Evolutionary conservation across 108 stramenopile genomes (phyloP), one percentile per base, ranked within the genome.

Genomic region (Fragilariopsis cylindrus): DNA sequence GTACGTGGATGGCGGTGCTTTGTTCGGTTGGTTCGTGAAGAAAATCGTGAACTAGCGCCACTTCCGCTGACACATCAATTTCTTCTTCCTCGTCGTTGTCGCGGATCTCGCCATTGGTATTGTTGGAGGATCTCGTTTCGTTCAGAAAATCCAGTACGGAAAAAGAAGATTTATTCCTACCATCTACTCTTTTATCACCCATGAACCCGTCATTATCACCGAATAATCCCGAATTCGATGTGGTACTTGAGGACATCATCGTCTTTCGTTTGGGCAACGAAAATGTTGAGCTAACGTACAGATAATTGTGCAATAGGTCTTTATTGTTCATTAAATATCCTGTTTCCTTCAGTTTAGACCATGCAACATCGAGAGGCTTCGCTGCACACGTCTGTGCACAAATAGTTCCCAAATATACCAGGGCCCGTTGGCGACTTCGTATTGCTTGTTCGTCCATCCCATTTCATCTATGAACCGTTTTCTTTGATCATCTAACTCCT

Each of bases 11-110:
- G 9, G 78, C 79, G 13, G 92, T 73, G 60, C 82, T 92, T 71
- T 93, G 90, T 76, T 93, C 92, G 4, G 90, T 88, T 5, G 94
- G 85, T 52, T 84, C 80, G 71, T 81, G 92, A 8, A 96, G 55
- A 8, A 84, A 73, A 76, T 96, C 94, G 71, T 96, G 94, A 63
- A 80, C 86, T 40, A 78, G 74, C 1, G 94, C 94, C 57, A 92
- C 84, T 72, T 96, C 90, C 0, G 79, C 76, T 11, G 88, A 67
- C 15, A 87, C 48, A 68, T 76, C 75, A 5, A 48, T 57, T 8
- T 49, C 18, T 21, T 54, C 65, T n/a, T 71, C 67, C 3, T 43
- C 30, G 13, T 30, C 44, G 43, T 49, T 44, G 45, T 19, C 54
- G 30, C 30, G 30, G 47, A 49, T 53, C 39, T 65, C 63, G 3